Evolutionary conservation across 495 filamentous ascomycete genomes (phyloP), one percentile per base, ranked within the genome.

Genomic region (Aspergillus taichungensis): DNA sequence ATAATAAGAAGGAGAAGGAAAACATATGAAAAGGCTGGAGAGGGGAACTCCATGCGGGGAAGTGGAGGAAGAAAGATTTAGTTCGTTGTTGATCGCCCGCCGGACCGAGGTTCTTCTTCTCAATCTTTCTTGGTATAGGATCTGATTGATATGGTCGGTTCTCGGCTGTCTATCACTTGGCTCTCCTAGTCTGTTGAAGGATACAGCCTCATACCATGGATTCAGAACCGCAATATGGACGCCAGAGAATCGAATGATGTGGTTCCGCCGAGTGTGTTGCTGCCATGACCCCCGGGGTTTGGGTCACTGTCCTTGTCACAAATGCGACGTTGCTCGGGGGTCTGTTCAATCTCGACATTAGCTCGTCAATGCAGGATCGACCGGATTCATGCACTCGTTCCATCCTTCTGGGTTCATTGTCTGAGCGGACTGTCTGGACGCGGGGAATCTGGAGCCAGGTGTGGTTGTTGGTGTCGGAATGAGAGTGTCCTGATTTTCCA

Each of bases 211-310:
- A 24, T 24, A 24, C 18, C 18, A 24, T 24, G 18, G 2, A 24
- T 24, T 55, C 42, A 52, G 12, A 45, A 34, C 5, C 31, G 39
- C 27, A 47, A 12, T 6, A 47, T 11, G 9, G 42, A 38, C 14
- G 36, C 50, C 6, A n/a, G n/a, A n/a, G n/a, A n/a, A n/a, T n/a
- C n/a, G n/a, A n/a, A n/a, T n/a, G n/a, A n/a, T n/a, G n/a, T n/a
- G n/a, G n/a, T n/a, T n/a, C n/a, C 14, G 36, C 50, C 6, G 40
- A 29, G 8, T 47, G 47, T 24, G 43, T 44, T n/a, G 30, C 41
- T 24, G 13, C 40, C 29, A 42, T 45, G 12, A 47, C 35, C 7
- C 30, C 44, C 14, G 44, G 34, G 8, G 35, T 34, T 24, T 37
- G 35, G 3, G 46, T 46, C 2, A 46, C 46, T 2, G 43, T 46